Evolutionary conservation across 1,284 basidiomycete species (phyloP).

Genomic region (Ganoderma sinense): DNA sequence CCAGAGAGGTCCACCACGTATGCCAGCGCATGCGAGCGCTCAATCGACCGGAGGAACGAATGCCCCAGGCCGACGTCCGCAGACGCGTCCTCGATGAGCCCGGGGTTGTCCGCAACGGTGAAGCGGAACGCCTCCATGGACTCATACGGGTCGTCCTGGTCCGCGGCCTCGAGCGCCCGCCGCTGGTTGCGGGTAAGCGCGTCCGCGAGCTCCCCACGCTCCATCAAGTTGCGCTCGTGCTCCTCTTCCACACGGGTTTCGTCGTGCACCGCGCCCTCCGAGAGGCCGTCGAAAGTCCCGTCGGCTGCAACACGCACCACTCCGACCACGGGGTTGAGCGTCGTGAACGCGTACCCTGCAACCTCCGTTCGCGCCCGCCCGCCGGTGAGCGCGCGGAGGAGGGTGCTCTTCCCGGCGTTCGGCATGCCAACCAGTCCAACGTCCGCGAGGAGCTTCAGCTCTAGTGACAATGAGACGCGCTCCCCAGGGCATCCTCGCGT

Average conservation of each 20-base stretch:
- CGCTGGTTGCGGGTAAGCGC: conserved; percentile 59
- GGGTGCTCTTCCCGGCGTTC: conserved; percentile 91
- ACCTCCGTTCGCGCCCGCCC: conserved; percentile 87
- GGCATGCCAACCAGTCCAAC: conserved; percentile 96
- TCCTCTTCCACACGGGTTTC: conserved; percentile 75
- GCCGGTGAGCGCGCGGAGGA: conserved; percentile 90
- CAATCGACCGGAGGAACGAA: conserved; percentile 92
- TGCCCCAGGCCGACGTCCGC: conserved; percentile 94
- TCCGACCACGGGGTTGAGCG: conserved; percentile 94
- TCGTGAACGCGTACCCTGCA: conserved; percentile 94
- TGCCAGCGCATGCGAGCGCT: conserved; percentile 88
- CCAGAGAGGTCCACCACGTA: conserved; percentile 92
- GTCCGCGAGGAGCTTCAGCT: conserved; percentile 95
- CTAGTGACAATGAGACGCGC: conserved; percentile 85
- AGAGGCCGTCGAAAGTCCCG: conserved; percentile 76
- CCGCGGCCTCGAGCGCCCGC: conserved; percentile 20
- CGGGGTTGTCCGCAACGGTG: conserved; percentile 98
- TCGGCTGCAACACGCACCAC: conserved; percentile 88
- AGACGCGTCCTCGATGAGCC: conserved; percentile 86
- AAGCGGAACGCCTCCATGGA: conserved; percentile 82
- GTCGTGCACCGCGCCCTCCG: conserved; percentile 64
- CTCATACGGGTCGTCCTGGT: conserved; percentile 47
- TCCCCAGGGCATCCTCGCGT: conserved; percentile 86
- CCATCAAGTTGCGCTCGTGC: conserved; percentile 53
- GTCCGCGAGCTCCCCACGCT: conserved; percentile 58